phyloP scores from a whole-genome alignment of 345 rosid species.

The Citrus cavaleriei region DNA sequence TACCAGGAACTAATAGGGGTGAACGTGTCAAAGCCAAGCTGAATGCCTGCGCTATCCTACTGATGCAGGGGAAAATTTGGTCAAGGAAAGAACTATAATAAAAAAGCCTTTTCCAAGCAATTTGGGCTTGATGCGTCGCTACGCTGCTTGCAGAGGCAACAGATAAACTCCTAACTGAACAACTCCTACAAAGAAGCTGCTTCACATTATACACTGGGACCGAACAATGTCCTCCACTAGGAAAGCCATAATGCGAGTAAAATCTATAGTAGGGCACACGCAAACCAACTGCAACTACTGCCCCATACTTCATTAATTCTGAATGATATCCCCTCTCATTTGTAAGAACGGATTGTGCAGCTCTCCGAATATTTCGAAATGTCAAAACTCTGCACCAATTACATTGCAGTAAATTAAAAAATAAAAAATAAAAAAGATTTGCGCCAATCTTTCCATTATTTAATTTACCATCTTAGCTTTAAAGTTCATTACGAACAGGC shows the following conservation, averaged over 20 bases:
- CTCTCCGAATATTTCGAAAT: conserved; percentile 37
- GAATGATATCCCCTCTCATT: conserved; percentile 19
- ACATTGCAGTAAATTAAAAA: not conserved
- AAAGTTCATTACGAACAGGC: not conserved
- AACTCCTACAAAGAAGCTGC: conserved; percentile 21
- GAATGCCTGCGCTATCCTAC: conserved; percentile 70
- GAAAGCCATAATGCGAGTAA: conserved; percentile 25
- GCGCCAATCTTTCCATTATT: not conserved
- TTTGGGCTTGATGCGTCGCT: conserved; percentile 44
- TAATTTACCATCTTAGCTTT: not conserved
- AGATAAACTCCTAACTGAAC: conserved; percentile 40
- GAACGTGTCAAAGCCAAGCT: conserved; percentile 72
- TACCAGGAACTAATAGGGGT: conserved; percentile 53
- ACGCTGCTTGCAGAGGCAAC: conserved; percentile 32
- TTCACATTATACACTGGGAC: conserved; percentile 22
- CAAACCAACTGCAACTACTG: conserved; percentile 37
- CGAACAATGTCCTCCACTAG: conserved; percentile 27
- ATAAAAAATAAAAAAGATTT: not conserved
- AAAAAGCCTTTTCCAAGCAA: conserved; percentile 59
- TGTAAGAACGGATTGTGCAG: conserved; percentile 23
- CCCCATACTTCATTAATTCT: conserved; percentile 36
- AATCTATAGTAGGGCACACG: conserved; percentile 35
- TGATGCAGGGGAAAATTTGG: conserved; percentile 33
- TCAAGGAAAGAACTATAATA: conserved; percentile 31
- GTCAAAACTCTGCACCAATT: conserved; percentile 55